These are phyloP conservation scores for Oidiodendron maius DNA, from an alignment of 495 filamentous ascomycete genomes.

Conservation along the genomic window DNA sequence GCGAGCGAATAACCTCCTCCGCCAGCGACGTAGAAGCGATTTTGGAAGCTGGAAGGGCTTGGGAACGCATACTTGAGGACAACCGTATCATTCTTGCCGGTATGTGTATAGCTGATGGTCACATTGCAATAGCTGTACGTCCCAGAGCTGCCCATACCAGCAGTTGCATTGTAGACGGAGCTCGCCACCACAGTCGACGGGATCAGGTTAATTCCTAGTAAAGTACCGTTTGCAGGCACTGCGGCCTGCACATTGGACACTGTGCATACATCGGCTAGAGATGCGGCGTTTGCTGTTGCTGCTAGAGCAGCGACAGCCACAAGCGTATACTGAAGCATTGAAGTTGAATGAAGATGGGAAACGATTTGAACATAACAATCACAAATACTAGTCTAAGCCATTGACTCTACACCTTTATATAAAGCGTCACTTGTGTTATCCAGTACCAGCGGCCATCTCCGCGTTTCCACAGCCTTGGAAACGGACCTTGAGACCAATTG, in stretches of 20 bases:
- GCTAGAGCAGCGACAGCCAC: conserved; percentile 7
- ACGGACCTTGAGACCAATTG: no score
- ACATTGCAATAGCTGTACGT: conserved; percentile 32
- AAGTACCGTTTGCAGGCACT: conserved; percentile 17
- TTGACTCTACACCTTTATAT: no score
- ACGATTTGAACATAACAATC: no score
- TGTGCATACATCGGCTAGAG: conserved; percentile 20
- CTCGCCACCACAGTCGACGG: conserved; percentile 19
- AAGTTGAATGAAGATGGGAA: no score
- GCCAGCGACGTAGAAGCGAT: conserved; percentile 22
- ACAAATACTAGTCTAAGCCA: no score
- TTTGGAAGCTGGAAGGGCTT: conserved; percentile 17
- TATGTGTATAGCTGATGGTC: conserved; percentile 30
- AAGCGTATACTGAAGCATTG: no score
- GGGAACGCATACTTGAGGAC: conserved; percentile 22
- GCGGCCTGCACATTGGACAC: conserved; percentile 20
- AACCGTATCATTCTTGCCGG: conserved; percentile 25
- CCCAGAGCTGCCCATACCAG: conserved; percentile 8
- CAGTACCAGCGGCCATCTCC: no score
- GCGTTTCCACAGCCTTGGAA: no score
- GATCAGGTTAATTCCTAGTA: conserved; percentile 20
- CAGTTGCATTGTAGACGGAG: conserved; percentile 20
- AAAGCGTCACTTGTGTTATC: no score
- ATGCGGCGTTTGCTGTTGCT: conserved; percentile 7
- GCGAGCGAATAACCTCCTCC: conserved; percentile 21